Percentiles rank a stretch among this genome's conserved stretches.
Evolutionary conservation across 306 rosid genomes (phyloP).

Genomic region (Amphicarpaea edgeworthii): DNA sequence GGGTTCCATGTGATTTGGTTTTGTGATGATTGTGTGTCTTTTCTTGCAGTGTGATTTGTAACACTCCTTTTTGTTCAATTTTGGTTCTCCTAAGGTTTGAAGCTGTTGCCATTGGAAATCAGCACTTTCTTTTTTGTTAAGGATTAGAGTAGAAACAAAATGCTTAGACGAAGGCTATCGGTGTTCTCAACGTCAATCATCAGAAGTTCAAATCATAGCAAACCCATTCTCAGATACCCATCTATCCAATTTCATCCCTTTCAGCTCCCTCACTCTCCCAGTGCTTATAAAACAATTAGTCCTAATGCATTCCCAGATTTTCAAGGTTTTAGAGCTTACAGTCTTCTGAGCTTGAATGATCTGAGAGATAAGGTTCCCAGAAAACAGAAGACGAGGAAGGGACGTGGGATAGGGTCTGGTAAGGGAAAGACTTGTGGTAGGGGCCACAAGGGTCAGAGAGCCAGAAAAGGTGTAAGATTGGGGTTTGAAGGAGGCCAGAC

Average conservation of each 20-base stretch:
- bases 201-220: conserved; percentile 42
- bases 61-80: not conserved
- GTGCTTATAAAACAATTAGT: conserved; percentile 23
- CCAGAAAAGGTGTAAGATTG: conserved; percentile 77
- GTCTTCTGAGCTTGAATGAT: conserved; percentile 91
- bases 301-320: conserved; percentile 9
- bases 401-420: conserved; percentile 98
- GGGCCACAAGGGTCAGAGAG: conserved; percentile 97
- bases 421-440: conserved; percentile 99
- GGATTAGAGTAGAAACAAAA: conserved; percentile 40
- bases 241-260: conserved; percentile 37
- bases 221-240: conserved; percentile 31
- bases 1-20: not conserved
- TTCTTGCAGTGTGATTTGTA: not conserved
- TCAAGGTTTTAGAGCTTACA: conserved; percentile 72
- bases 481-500: conserved; percentile 99
- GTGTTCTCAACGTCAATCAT: conserved; percentile 50
- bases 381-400: conserved; percentile 90
- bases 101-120: conserved; percentile 7
- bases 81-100: conserved; percentile 22
- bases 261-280: conserved; percentile 35
- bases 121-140: not conserved
- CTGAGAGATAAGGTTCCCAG: conserved; percentile 84
- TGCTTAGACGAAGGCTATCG: conserved; percentile 57
- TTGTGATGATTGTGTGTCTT: conserved; percentile 4